Conservation (phyloP, 2,329 filamentous ascomycete species). For the Penicillium sp. region DNA sequence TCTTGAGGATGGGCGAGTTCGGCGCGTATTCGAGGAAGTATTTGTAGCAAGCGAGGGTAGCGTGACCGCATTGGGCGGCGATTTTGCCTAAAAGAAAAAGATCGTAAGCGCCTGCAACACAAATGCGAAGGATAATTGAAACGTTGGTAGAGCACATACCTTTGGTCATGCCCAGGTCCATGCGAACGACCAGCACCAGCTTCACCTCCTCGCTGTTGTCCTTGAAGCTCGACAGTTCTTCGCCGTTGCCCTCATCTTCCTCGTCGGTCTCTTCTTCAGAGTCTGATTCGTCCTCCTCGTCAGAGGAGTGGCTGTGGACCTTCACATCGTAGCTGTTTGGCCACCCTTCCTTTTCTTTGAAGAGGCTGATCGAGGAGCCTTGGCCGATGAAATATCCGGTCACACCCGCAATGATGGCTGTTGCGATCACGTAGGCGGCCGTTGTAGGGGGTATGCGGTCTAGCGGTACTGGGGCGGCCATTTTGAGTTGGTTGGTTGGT, state of each 20-base stretch:
- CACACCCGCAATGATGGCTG: conserved; percentile 69
- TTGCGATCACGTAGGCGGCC: conserved; percentile 65
- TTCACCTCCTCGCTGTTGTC: conserved; percentile 80
- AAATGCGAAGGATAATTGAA: neutral
- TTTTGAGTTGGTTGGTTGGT: conserved; percentile 18
- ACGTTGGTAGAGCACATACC: conserved; percentile 54
- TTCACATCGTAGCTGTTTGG: conserved; percentile 55
- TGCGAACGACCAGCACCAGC: conserved; percentile 85
- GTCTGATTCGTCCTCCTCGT: conserved; percentile 43
- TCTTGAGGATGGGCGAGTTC: conserved; percentile 62
- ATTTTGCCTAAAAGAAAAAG: conserved; percentile 71
- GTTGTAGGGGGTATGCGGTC: conserved; percentile 52
- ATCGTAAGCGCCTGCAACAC: neutral
- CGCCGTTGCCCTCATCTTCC: conserved; percentile 61
- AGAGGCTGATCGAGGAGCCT: conserved; percentile 68
- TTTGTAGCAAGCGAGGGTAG: conserved; percentile 98
- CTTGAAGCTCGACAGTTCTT: conserved; percentile 49
- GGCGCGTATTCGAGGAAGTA: conserved; percentile 60
- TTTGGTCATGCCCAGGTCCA: conserved; percentile 96
- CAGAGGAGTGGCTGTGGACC: conserved; percentile 44
- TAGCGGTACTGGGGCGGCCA: conserved; percentile 32
- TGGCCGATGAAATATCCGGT: conserved; percentile 72
- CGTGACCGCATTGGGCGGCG: conserved; percentile 89
- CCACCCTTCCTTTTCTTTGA: conserved; percentile 50
- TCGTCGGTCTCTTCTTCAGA: conserved; percentile 65